Conservation (phyloP, 345 rosid genomes). For the Ceriops zippeliana region DNA sequence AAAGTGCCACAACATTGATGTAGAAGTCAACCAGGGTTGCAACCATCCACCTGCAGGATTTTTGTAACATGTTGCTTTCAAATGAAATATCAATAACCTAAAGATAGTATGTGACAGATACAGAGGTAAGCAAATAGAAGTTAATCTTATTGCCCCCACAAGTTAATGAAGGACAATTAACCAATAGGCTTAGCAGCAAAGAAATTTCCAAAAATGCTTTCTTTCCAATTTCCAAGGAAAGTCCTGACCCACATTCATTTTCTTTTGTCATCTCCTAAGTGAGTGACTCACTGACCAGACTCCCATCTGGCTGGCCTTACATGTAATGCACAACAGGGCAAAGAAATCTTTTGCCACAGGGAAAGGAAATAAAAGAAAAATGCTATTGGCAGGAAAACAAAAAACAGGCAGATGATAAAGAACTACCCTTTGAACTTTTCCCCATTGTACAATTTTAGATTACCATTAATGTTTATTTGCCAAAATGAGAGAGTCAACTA, state of each 20-base stretch:
- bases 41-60: constrained; percentile 65
- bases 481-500: neutral
- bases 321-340: too few relatives aligned
- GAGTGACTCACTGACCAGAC: too few relatives aligned
- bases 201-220: neutral
- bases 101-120: too few relatives aligned
- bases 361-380: neutral
- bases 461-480: neutral
- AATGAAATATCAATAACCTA: too few relatives aligned
- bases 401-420: neutral
- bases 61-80: neutral
- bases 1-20: constrained; percentile 50
- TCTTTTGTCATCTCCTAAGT: too few relatives aligned
- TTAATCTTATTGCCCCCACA: too few relatives aligned
- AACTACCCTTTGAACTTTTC: neutral
- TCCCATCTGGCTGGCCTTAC: too few relatives aligned
- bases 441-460: neutral
- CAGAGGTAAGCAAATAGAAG: too few relatives aligned
- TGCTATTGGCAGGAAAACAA: neutral
- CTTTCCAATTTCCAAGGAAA: neutral
- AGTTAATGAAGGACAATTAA: too few relatives aligned
- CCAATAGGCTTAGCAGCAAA: neutral
- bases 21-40: constrained; percentile 76
- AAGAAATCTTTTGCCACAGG: too few relatives aligned
- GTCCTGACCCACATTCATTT: neutral